A percentile compares a stretch with the other conserved stretches of the same genome.
Conservation (phyloP, 352 stramenopile genomes). For the Phytophthora podocarpi region DNA sequence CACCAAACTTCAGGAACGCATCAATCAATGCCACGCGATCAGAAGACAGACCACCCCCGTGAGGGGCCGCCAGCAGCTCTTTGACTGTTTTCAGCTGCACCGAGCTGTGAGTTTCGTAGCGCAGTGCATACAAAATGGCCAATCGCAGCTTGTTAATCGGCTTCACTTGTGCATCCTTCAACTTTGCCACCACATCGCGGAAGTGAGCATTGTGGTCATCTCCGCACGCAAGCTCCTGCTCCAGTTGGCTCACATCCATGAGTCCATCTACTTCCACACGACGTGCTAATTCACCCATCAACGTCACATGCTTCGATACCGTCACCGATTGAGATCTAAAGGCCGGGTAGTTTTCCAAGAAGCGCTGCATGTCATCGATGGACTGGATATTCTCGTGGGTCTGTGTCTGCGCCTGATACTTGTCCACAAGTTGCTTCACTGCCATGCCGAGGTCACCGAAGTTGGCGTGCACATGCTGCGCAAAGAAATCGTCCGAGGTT, state of each 20-base stretch:
- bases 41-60: conserved; percentile 40
- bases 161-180: conserved; percentile 89
- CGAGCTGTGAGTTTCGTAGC: conserved; percentile 95
- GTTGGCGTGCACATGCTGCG: conserved; percentile 96
- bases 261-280: conserved; percentile 96
- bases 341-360: conserved; percentile 98
- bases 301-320: conserved; percentile 98
- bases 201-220: conserved; percentile 88
- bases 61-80: conserved; percentile 54
- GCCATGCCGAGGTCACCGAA: conserved; percentile 97
- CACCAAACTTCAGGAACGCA: conserved; percentile 74
- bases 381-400: conserved; percentile 88
- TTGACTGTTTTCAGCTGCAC: conserved; percentile 85
- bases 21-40: conserved; percentile 71
- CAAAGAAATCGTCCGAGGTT: conserved; percentile 97
- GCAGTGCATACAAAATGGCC: conserved; percentile 97
- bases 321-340: conserved; percentile 96
- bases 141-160: conserved; percentile 98
- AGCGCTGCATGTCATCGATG: conserved; percentile 99
- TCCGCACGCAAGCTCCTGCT: conserved; percentile 91
- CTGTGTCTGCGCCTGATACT: conserved; percentile 85
- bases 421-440: conserved; percentile 96
- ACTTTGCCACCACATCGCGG: conserved; percentile 77
- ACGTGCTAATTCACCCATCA: conserved; percentile 98
- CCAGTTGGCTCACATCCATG: conserved; percentile 98